Conservation (phyloP, 352 stramenopile genomes). For the Phytophthora vignae region DNA sequence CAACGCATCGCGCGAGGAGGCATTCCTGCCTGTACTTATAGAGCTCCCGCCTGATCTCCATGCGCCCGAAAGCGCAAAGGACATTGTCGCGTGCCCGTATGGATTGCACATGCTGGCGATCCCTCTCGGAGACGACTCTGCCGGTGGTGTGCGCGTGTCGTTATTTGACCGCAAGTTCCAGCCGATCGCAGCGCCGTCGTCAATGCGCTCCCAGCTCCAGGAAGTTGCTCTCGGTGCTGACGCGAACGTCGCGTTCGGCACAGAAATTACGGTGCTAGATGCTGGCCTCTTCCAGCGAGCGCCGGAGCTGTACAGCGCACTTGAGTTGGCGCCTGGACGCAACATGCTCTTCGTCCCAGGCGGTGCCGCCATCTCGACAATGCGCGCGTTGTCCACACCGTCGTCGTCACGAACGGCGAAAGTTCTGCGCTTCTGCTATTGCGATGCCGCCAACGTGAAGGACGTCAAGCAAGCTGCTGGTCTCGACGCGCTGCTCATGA, state of each 20-base stretch:
- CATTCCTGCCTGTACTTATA: constrained; percentile 49
- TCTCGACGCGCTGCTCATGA: constrained; percentile 56
- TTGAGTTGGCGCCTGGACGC: constrained; percentile 26
- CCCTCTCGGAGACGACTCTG: constrained; percentile 16
- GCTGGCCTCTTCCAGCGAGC: constrained; percentile 26
- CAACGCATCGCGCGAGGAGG: constrained; percentile 39
- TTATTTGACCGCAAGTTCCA: constrained; percentile 45
- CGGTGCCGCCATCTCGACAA: constrained; percentile 34
- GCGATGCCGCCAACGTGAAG: constrained; percentile 84
- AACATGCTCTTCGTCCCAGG: constrained; percentile 71
- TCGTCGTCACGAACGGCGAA: constrained; percentile 9
- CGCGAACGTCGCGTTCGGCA: constrained; percentile 15
- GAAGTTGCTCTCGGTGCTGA: constrained; percentile 41
- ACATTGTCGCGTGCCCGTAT: constrained; percentile 57
- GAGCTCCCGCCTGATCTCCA: constrained; percentile 14
- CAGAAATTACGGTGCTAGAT: constrained; percentile 32
- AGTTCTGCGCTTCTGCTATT: constrained; percentile 74
- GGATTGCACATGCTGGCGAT: constrained; percentile 67
- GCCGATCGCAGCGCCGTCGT: constrained; percentile 23
- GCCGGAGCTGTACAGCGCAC: constrained; percentile 20
- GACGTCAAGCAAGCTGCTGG: constrained; percentile 60
- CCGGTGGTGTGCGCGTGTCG: constrained; percentile 17
- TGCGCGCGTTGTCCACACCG: constrained; percentile 13
- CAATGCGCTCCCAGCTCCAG: constrained; percentile 9
- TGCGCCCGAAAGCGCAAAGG: constrained; percentile 10